Conservation (phyloP, 805 yeast species). For the Candida nanaspora region DNA sequence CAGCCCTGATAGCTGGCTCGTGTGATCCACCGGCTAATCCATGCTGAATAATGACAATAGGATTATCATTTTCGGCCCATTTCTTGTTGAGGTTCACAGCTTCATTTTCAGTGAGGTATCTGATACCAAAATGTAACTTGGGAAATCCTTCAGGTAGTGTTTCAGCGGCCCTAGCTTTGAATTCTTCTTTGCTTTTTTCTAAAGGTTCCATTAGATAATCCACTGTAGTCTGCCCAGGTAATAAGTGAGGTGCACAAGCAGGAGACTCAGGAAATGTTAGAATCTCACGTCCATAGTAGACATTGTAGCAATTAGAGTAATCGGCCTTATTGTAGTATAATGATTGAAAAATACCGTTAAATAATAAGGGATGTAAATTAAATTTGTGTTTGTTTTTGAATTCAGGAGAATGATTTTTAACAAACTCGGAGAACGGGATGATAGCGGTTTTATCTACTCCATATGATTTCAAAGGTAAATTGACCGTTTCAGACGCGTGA, state of each 20-base stretch:
- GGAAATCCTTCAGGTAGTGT: constrained; percentile 49
- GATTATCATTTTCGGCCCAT: constrained; percentile 34
- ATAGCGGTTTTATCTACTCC: constrained; percentile 5
- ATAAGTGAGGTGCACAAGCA: constrained; percentile 13
- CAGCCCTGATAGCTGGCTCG: constrained; percentile 61
- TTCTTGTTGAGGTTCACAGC: constrained; percentile 25
- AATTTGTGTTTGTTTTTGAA: constrained; percentile 30
- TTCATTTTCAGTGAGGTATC: constrained; percentile 46
- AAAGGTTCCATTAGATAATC: constrained; percentile 37
- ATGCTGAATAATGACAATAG: constrained; percentile 56
- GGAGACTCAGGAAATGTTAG: constrained; percentile 31
- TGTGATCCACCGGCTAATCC: constrained; percentile 80
- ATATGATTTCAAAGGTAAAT: constrained; percentile 14
- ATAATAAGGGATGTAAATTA: constrained; percentile 37
- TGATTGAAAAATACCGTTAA: constrained; percentile 44
- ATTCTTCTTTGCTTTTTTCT: constrained; percentile 17
- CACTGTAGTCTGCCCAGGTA: constrained; percentile 36
- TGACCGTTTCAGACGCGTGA: constrained; percentile 16
- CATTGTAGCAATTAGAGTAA: constrained; percentile 32
- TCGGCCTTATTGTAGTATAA: constrained; percentile 39
- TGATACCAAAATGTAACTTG: constrained; percentile 60
- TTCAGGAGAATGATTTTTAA: constrained; percentile 33
- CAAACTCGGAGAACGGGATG: constrained; percentile 27
- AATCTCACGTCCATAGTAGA: constrained; percentile 39
- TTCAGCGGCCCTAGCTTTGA: constrained; percentile 24